Evolutionary conservation across 495 filamentous ascomycete genomes (phyloP).

Genomic region (Echria macrotheca): DNA sequence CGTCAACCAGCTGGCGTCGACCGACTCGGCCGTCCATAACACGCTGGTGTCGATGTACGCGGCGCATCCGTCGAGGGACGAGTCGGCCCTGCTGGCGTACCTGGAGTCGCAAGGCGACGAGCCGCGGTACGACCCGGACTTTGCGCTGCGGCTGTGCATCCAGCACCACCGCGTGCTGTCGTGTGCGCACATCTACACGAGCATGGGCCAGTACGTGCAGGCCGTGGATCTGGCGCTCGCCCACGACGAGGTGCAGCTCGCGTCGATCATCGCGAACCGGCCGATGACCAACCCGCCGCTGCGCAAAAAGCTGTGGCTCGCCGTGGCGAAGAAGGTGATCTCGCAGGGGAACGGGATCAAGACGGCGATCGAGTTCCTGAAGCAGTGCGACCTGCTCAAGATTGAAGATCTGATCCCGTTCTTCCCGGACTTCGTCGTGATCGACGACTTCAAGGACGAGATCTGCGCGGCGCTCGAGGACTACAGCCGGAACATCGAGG

Average conservation of each 20-base stretch:
- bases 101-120: slow-evolving; percentile 66
- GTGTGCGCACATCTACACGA: slow-evolving; percentile 92
- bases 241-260: slow-evolving; percentile 83
- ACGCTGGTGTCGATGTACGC: slow-evolving; percentile 95
- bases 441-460: slow-evolving; percentile 98
- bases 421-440: slow-evolving; percentile 98
- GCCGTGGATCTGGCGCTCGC: slow-evolving; percentile 89
- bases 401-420: slow-evolving; percentile 98
- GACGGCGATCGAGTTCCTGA: slow-evolving; percentile 88
- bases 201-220: slow-evolving; percentile 87
- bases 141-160: slow-evolving; percentile 92
- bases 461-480: slow-evolving; percentile 91
- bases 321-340: slow-evolving; percentile 89
- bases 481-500: slow-evolving; percentile 84
- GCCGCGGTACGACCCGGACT: slow-evolving; percentile 90
- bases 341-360: slow-evolving; percentile 83
- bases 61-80: slow-evolving; percentile 72
- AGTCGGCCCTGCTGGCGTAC: slow-evolving; percentile 79
- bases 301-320: slow-evolving; percentile 90
- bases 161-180: slow-evolving; percentile 86
- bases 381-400: slow-evolving; percentile 80
- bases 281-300: slow-evolving; percentile 71
- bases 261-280: slow-evolving; percentile 82
- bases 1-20: slow-evolving; percentile 78
- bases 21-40: slow-evolving; percentile 91